Conservation (phyloP, 345 rosid genomes). For the Moricandia arvensis region DNA sequence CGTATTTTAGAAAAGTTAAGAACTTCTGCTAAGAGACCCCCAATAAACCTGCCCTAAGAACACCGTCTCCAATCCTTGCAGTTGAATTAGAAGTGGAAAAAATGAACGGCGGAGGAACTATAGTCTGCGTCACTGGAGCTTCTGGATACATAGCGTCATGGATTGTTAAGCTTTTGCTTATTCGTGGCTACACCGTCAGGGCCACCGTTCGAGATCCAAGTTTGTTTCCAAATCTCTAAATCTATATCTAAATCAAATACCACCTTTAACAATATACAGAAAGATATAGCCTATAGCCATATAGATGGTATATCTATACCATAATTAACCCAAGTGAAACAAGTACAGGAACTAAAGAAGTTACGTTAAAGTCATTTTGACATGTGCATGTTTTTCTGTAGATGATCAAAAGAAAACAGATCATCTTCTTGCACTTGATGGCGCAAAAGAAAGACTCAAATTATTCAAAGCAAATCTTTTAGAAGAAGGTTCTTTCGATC, state of each 20-base stretch:
- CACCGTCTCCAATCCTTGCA: neutral
- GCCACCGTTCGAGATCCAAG: neutral
- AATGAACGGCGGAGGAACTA: neutral
- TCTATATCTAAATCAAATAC: neutral
- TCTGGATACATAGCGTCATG: neutral
- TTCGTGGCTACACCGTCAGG: neutral
- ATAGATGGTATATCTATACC: neutral
- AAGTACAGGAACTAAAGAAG: neutral
- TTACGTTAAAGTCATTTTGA: neutral
- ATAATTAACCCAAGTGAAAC: neutral
- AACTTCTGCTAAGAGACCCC: too few relatives aligned
- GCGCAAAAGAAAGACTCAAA: neutral
- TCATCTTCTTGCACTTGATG: neutral
- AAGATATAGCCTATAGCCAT: neutral
- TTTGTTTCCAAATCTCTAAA: neutral
- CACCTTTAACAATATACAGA: neutral
- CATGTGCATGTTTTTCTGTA: neutral
- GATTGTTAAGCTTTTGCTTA: constrained; percentile 6
- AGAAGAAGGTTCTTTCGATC: neutral
- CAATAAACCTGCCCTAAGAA: too few relatives aligned
- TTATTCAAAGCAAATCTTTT: neutral
- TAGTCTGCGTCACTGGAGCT: constrained; percentile 1
- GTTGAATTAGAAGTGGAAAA: neutral
- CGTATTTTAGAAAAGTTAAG: too few relatives aligned
- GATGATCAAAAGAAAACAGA: neutral